Evolutionary conservation across 1,284 basidiomycete genomes (phyloP), one percentile per base, ranked within the genome.

Genomic region (Pascua sp.): DNA sequence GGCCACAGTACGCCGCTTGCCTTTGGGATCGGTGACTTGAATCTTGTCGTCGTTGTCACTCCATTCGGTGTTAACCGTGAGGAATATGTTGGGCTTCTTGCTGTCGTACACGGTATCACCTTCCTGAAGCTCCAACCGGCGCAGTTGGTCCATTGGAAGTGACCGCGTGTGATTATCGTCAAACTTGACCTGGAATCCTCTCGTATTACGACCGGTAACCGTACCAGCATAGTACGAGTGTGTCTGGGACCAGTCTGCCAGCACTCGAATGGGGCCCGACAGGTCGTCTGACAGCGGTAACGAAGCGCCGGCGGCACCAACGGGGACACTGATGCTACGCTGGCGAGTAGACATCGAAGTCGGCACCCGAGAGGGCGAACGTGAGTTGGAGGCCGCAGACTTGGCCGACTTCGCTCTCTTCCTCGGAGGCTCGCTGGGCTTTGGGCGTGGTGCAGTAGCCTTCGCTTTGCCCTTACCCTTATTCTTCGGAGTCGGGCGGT

Each of bases 151-250:
- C 12, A 43, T 4, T 1, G 46, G n/a, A 8, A 56, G 16, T 1
- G 51, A 42, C 2, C 39, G 40, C 8, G 43, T 43, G 12, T 42
- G 9, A 0, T 51, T 51, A 38, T 60, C 62, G 38, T 58, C 58
- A 32, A 63, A 63, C 36, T 49, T 37, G 32, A 63, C 47, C 1
- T 47, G 15, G 47, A 47, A 59, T 2, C 55, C 54, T 8, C 32
- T 45, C 8, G 36, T 48, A 13, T 50, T 58, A 16, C 58, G 58
- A 10, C 36, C 54, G 1, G 37, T 37, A 18, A 63, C 44, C 0
- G 58, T 63, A 11, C 59, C 62, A 9, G 55, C 53, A 37, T 56
- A 58, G 43, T 56, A 63, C 32, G 48, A 51, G 11, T 47, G 24
- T 7, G 49, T 56, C 36, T 55, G 43, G 8, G 17, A 16, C 61